Percentiles rank a stretch among this genome's conserved stretches.
Conservation (phyloP, 139 green algal genomes). For the Chlamydomonas schloesseri region DNA sequence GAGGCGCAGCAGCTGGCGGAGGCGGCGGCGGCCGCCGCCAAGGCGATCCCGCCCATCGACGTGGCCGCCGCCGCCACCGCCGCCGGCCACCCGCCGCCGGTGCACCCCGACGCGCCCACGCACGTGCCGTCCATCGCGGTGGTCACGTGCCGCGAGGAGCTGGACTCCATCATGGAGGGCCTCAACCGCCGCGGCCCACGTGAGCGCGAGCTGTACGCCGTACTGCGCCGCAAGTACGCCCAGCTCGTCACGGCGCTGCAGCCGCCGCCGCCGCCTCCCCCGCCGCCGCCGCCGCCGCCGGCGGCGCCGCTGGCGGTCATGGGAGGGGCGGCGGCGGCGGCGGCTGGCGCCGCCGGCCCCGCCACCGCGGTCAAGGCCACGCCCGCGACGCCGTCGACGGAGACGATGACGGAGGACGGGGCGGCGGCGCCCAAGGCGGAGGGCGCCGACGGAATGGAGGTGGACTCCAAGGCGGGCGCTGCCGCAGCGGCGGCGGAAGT, state of each 20-base stretch:
- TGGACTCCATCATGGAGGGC: conserved; percentile 49
- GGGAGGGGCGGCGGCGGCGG: not conserved
- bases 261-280: conserved; percentile 21
- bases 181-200: conserved; percentile 49
- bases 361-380: no score
- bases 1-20: no score
- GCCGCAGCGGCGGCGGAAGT: not conserved
- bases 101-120: no score
- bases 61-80: not conserved
- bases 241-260: conserved; percentile 11
- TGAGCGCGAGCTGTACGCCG: conserved; percentile 16
- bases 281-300: not conserved
- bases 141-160: conserved; percentile 40
- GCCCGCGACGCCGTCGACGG: no score
- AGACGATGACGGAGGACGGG: no score
- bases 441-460: conserved; percentile 25
- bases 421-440: not conserved
- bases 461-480: conserved; percentile 23
- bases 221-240: conserved; percentile 24
- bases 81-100: not conserved
- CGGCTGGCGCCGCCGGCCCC: not conserved
- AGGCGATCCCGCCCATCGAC: no score
- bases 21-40: no score
- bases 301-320: not conserved
- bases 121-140: not conserved